phyloP scores from a whole-genome alignment of 2,329 filamentous ascomycete genomes.

The Penicillium sp. region DNA sequence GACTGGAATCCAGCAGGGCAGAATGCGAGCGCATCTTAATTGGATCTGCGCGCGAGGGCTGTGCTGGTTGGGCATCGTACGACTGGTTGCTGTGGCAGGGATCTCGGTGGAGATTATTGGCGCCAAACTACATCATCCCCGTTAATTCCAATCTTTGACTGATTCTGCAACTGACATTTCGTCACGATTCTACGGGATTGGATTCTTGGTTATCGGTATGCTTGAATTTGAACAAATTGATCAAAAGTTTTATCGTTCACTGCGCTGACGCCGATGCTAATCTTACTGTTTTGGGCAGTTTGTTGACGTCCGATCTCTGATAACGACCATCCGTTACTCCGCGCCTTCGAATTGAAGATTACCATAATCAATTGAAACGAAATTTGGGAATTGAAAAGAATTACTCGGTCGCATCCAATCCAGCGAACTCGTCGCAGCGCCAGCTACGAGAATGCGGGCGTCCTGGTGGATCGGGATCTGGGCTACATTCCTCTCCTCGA shows the following conservation, averaged over 20 bases:
- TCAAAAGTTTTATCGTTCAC: not conserved
- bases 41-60: no score
- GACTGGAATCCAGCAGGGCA: not conserved
- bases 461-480: slow-evolving; percentile 31
- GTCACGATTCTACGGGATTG: not conserved
- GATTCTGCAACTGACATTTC: slow-evolving; percentile 3
- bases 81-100: slow-evolving; percentile 34
- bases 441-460: slow-evolving; percentile 30
- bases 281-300: slow-evolving; percentile 31
- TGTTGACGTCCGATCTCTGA: slow-evolving; percentile 27
- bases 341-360: slow-evolving; percentile 8
- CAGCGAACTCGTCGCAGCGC: slow-evolving; percentile 1
- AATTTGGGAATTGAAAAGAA: not conserved
- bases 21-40: no score
- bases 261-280: slow-evolving; percentile 7
- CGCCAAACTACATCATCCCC: slow-evolving; percentile 21
- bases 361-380: slow-evolving; percentile 1
- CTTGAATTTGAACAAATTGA: not conserved
- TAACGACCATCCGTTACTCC: slow-evolving; percentile 5
- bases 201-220: slow-evolving; percentile 3
- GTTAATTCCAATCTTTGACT: slow-evolving; percentile 4
- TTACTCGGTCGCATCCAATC: slow-evolving; percentile 1
- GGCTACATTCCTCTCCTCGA: slow-evolving; percentile 28
- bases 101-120: slow-evolving; percentile 26
- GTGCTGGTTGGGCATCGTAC: slow-evolving; percentile 16